Base-by-base conservation (phyloP, 805 yeast genomes). In the Cyberlindnera maritima region DNA sequence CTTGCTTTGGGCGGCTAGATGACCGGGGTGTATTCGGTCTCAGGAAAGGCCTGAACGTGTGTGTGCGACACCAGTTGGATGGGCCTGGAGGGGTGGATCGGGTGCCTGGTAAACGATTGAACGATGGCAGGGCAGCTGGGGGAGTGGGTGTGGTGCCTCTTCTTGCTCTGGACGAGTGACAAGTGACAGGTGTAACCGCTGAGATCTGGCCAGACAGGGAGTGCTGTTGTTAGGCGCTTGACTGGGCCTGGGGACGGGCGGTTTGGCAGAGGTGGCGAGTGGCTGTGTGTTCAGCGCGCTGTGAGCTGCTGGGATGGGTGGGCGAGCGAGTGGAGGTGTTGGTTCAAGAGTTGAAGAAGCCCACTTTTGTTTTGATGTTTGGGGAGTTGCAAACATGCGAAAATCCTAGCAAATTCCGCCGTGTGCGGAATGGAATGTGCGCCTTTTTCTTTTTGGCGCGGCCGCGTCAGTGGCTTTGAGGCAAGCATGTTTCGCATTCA, bases 281-380 rank as follows among this genome's bases (percentile, higher is more conserved):
- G 38, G 25, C 19, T 35, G 25, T 35, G 25, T 35, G 38, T 35
- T 28, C 31, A 28, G 31, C 13, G 31, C 31, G 14, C 31, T 14
- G 31, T 28, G 31, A 28, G 13, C 31, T 13, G 31, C 31, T 28
- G 31, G 31, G 13, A 13, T 28, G 7, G 31, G 13, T 28, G 5
- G 31, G n/a, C 13, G 31, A 28, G 31, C n/a, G 13, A 28, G 31
- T 11, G n/a, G 31, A 28, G 7, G 31, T 28, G 31, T n/a, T 12
- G 31, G 25, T 21, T 21, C 9, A 11, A 28, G 31, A 14, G 20
- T 33, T 33, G 36, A 14, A 19, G 25, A 26, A 20, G 10, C 21
- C 23, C 23, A 35, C 9, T 20, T 17, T 35, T 35, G 38, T 35
- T 35, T 35, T 35, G 38, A 35, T 35, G 38, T 35, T 20, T 35